A percentile compares a stretch with the other conserved stretches of the same genome.
Conservation (phyloP, 2,329 filamentous ascomycete genomes). For the Talaromyces sp. region DNA sequence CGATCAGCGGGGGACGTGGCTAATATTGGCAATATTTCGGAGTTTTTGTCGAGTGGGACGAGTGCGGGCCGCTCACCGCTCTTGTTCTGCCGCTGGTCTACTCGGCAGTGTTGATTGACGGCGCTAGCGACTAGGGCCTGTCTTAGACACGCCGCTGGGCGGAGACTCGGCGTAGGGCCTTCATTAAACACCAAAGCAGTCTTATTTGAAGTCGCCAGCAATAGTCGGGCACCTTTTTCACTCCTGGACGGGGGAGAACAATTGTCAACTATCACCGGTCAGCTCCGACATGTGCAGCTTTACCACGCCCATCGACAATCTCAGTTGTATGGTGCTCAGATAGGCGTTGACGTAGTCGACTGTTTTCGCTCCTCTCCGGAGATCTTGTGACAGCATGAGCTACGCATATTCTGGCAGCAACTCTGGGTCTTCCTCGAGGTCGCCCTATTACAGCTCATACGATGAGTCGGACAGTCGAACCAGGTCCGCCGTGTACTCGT, state of each 20-base stretch:
- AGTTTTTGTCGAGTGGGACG: constrained; percentile 11
- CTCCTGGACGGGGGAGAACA: not conserved
- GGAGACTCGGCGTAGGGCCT: not conserved
- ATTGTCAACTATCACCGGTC: not conserved
- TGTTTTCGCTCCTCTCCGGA: not conserved
- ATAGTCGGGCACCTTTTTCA: not conserved
- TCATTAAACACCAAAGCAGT: not conserved
- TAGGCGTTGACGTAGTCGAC: not conserved
- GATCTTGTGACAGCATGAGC: constrained; percentile 22
- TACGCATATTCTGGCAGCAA: constrained; percentile 28
- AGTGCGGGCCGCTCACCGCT: constrained; percentile 5
- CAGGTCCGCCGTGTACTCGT: constrained; percentile 18
- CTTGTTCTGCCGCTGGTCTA: constrained; percentile 4
- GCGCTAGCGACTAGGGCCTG: not conserved
- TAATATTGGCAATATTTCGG: constrained; percentile 11
- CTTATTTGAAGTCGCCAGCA: not conserved
- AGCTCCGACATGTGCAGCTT: not conserved
- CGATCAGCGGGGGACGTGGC: not conserved
- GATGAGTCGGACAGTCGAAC: constrained; percentile 12
- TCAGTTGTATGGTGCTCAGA: constrained; percentile 4
- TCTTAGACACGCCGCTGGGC: not conserved
- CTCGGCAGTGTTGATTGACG: not conserved
- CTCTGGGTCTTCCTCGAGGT: constrained; percentile 23
- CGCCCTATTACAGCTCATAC: constrained; percentile 16
- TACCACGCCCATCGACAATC: not conserved